These are phyloP conservation scores for Collariella sp. DNA, from an alignment of 495 filamentous ascomycete species.

Conservation along the genomic window DNA sequence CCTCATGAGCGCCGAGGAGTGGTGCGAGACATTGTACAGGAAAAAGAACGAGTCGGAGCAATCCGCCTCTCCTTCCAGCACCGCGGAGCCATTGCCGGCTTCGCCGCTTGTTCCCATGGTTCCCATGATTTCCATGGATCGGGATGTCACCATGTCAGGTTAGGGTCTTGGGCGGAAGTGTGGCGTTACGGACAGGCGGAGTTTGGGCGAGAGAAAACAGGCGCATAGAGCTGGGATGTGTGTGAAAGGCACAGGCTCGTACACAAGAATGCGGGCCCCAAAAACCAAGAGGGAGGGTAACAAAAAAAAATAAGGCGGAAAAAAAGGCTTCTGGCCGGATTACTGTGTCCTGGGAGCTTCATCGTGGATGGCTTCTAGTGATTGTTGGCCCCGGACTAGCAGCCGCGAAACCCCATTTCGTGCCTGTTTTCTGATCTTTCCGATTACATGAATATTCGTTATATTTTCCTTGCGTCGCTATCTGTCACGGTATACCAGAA, in stretches of 20 bases:
- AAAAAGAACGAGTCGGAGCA: slow-evolving; percentile 36
- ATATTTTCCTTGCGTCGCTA: no score
- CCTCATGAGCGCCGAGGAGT: slow-evolving; percentile 74
- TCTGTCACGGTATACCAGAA: no score
- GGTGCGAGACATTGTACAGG: slow-evolving; percentile 67
- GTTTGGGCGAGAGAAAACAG: not conserved
- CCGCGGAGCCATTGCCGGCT: not conserved
- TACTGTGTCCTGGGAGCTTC: no score
- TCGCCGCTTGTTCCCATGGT: not conserved
- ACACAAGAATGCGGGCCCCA: not conserved
- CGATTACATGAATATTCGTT: not conserved
- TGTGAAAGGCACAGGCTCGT: not conserved
- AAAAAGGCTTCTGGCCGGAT: no score
- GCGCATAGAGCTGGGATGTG: not conserved
- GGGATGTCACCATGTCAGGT: slow-evolving; percentile 11
- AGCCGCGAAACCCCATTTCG: not conserved
- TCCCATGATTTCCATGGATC: no score
- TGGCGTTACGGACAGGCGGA: not conserved
- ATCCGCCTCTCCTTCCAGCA: not conserved
- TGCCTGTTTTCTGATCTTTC: not conserved
- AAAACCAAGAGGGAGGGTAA: not conserved
- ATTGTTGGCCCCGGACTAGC: not conserved
- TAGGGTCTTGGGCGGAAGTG: not conserved
- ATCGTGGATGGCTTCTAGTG: no score
- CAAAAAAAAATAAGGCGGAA: not conserved